Base-by-base conservation (phyloP, 164 flowering plant genomes). In the Nelumbo lutea region DNA sequence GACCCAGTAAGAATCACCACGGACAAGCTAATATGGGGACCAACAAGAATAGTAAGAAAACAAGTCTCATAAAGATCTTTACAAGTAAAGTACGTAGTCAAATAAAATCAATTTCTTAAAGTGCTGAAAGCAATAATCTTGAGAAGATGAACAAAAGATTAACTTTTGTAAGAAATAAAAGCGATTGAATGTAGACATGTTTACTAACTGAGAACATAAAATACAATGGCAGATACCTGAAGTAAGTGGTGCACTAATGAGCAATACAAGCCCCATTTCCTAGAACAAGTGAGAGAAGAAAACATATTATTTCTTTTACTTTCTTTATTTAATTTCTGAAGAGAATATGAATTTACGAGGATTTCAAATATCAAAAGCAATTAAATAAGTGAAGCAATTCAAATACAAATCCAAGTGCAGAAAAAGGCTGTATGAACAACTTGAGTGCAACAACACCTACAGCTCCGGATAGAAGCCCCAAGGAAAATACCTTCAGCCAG, bases 341-440 rank as follows among this genome's bases (percentile, higher is more conserved):
- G 3, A n/a, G 10, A 51, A 6, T 50, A 10, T 44, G 10, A 6
- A 63, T 65, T 84, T 45, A 82, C 27, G 27, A 27, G 48, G 41
- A 61, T 70, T 69, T 8, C 15, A 43, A 7, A 40, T 67, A 65
- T 53, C 94, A 90, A 9, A 50, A 75, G 73, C 75, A 62, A 85
- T 65, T 96, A 85, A 48, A 76, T 94, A 70, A 79, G 82, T 52
- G 98, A 94, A 80, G 85, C 98, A 59, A 78, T 94, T 68, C 90
- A 94, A 76, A 90, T 91, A 90, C 98, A 93, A 76, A 90, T 90
- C 69, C 97, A 94, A 81, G 98, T 90, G 66, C 97, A 94, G 79
- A 80, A 87, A 27, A 88, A 83, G 90, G 74, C 83, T 94, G 64
- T 90, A 91, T 68, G 97, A 94, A 70, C 97, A 94, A 78, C 95